Base-by-base conservation (phyloP, 176 grass and related monocot species). In the Thinopyrum elongatum region DNA sequence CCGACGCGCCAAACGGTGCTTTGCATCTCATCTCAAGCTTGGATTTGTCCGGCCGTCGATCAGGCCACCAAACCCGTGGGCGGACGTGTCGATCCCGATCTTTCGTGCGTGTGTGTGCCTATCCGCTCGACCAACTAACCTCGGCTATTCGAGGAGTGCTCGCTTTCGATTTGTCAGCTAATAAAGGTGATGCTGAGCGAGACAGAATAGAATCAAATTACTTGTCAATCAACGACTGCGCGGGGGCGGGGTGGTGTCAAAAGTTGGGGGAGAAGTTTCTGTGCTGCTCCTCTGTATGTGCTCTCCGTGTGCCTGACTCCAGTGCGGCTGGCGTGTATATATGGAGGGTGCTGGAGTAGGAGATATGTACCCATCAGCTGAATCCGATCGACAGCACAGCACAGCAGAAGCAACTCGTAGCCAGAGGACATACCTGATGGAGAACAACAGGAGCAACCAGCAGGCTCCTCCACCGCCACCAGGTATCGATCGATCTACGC, bases 391-490 rank as follows among this genome's bases (percentile, higher is more conserved):
- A 49, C 49, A 53, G 6, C 49, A 7, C 49, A 49, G 4, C 46
- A 16, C 41, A 42, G 41, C 41, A 42, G 41, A 42, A 42, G 41
- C 41, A 42, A 42, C 41, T 42, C 41, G 41, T 42, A 12, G 41
- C 3, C 41, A 12, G 41, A 12, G 10, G 41, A 42, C 41, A 12
- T 42, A 42, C 41, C 41, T 3, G 10, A 91, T 91, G 90, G 82
- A 91, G 69, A 88, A 34, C 86, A 88, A 22, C 89, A 27, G 70
- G 61, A 77, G 13, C 86, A 85, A 15, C 70, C 90, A 92, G 79
- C 67, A 58, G 55, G 46, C 90, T 2, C 62, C 90, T n/a, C 85
- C 89, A 4, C 81, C 81, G 1, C 80, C 86, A 51, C 80, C 86
- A 83, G 87, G 87, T 82, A 2, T 35, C 2, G 2, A 1, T 46